Percentiles rank a stretch among this genome's conserved stretches.
phyloP scores from a whole-genome alignment of 495 filamentous ascomycete genomes.

The Aspergillus affinis region DNA sequence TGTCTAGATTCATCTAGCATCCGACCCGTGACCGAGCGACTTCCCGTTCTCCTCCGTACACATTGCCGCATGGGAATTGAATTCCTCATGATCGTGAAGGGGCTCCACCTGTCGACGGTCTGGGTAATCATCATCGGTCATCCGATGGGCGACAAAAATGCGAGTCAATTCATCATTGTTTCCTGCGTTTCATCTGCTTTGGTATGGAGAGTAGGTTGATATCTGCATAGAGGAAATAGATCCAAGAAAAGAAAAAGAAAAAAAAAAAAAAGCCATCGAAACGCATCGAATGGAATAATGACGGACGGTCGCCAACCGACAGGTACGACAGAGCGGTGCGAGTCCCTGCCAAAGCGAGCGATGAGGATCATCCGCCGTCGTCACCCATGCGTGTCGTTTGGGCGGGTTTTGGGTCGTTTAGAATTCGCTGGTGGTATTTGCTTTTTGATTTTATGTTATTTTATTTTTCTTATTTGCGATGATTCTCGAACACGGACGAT shows the following conservation, averaged over 20 bases:
- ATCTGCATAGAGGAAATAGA: no score
- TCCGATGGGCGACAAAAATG: not conserved
- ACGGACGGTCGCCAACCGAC: conserved; percentile 16
- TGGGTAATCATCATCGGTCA: no score
- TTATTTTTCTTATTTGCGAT: not conserved
- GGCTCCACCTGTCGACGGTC: no score
- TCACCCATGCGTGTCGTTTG: conserved; percentile 17
- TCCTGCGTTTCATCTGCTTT: not conserved
- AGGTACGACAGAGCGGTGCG: not conserved
- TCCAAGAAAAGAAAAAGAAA: not conserved
- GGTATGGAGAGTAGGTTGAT: no score
- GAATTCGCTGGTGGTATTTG: not conserved
- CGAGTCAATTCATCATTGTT: not conserved
- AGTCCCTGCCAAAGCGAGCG: conserved; percentile 14
- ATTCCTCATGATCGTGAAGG: no score
- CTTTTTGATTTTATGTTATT: no score
- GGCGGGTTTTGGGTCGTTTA: no score
- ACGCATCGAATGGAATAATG: not conserved
- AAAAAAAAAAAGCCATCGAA: not conserved
- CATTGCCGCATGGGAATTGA: no score
- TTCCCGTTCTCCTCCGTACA: no score
- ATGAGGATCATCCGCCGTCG: conserved; percentile 25
- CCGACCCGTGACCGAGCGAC: no score
- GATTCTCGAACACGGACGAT: not conserved
- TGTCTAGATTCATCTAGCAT: no score